Percentiles rank a stretch among this genome's conserved stretches.
These are phyloP conservation scores for Cystofilobasidium bisporidii DNA, from an alignment of 768 basidiomycete genomes.

Conservation along the genomic window DNA sequence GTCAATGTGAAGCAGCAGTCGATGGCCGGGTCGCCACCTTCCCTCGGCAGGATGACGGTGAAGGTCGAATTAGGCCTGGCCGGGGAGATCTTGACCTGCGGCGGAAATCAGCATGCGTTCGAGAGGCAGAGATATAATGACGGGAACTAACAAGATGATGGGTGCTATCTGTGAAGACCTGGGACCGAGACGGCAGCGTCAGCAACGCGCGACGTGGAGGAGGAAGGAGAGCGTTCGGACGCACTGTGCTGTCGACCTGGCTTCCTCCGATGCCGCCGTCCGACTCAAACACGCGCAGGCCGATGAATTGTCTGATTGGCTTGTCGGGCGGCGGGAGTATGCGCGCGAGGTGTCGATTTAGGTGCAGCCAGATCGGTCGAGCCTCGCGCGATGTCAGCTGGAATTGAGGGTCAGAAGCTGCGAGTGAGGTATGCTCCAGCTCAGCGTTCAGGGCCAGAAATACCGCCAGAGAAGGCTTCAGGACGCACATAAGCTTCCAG, in stretches of 20 bases:
- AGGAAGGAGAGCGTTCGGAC: neutral
- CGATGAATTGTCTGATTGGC: slow-evolving; percentile 43
- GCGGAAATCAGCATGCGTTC: no score
- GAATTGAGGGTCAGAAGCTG: slow-evolving; percentile 30
- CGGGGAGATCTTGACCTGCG: slow-evolving; percentile 12
- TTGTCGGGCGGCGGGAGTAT: slow-evolving; percentile 40
- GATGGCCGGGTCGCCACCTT: slow-evolving; percentile 47
- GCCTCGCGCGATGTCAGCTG: slow-evolving; percentile 30
- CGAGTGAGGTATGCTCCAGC: no score
- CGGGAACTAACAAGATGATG: slow-evolving; percentile 43
- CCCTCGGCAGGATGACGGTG: slow-evolving; percentile 58
- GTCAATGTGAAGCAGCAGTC: slow-evolving; percentile 62
- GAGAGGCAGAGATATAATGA: neutral
- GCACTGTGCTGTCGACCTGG: slow-evolving; percentile 12
- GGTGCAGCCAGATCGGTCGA: slow-evolving; percentile 64
- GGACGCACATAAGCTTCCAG: no score
- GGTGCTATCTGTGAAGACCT: slow-evolving; percentile 44
- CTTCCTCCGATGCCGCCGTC: slow-evolving; percentile 14
- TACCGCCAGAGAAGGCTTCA: no score
- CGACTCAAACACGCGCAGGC: slow-evolving; percentile 47
- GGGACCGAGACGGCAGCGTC: neutral
- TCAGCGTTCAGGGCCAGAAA: no score
- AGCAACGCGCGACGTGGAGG: neutral
- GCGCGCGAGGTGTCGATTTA: slow-evolving; percentile 63
- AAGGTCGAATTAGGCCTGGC: slow-evolving; percentile 35